These are phyloP conservation scores for Chloris gayana DNA, from an alignment of 176 grass and related monocot species.

Conservation along the genomic window DNA sequence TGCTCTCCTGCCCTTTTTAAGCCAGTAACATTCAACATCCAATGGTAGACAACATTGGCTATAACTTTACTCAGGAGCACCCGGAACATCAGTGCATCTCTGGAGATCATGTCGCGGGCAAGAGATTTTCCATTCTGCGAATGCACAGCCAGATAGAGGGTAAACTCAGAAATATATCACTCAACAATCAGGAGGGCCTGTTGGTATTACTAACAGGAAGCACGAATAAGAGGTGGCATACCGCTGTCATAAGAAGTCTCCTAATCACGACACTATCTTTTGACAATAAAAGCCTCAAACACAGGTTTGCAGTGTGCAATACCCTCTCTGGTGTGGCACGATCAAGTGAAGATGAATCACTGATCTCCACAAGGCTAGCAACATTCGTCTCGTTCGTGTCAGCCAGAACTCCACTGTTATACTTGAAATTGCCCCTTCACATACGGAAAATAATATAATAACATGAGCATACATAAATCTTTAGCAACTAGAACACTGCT, in stretches of 20 bases:
- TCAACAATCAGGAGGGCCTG: neutral
- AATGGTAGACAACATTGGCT: conserved; percentile 52
- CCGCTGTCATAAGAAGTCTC: conserved; percentile 70
- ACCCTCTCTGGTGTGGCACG: conserved; percentile 34
- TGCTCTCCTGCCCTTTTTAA: conserved; percentile 7
- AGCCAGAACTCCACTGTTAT: conserved; percentile 32
- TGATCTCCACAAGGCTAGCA: conserved; percentile 35
- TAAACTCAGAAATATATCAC: conserved; percentile 1
- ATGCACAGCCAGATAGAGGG: neutral
- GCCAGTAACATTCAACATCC: conserved; percentile 47
- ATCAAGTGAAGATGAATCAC: conserved; percentile 24
- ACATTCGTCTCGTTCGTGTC: conserved; percentile 33
- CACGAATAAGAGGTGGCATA: conserved; percentile 28
- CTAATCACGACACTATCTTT: conserved; percentile 60
- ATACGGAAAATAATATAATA: conserved; percentile 25
- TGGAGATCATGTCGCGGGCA: conserved; percentile 57
- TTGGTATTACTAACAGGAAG: neutral
- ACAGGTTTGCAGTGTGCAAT: conserved; percentile 50
- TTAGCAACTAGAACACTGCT: conserved; percentile 8
- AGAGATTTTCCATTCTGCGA: conserved; percentile 56
- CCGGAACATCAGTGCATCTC: conserved; percentile 49
- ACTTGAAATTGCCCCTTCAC: conserved; percentile 44
- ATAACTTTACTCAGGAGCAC: conserved; percentile 44
- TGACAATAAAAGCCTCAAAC: conserved; percentile 58
- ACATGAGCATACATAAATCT: neutral